Evolutionary conservation across 1,284 basidiomycete genomes (phyloP), one percentile per base, ranked within the genome.

Genomic region (Apiotrichum gamsii): DNA sequence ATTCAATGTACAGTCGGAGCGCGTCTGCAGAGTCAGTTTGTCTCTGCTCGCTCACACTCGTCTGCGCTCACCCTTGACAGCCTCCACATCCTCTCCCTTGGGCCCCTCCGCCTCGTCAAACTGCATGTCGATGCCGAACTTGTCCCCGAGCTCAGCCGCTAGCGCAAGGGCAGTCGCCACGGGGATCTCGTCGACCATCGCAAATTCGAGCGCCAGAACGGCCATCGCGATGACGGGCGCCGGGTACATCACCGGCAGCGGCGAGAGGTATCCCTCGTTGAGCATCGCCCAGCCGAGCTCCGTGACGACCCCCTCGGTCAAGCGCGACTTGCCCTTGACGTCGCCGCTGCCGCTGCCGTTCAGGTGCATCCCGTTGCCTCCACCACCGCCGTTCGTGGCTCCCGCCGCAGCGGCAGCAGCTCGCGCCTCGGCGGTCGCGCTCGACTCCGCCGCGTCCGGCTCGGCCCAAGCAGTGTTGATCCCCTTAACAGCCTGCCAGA

Each of bases 401-500:
- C 32, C 16, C 13, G 39, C 29, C 35, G 28, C 49, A 8, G 39
- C 18, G 36, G 43, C 36, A 11, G 39, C 37, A 9, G 47, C 41
- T 13, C 29, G 24, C 21, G 37, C 35, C 23, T 38, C 43, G 8
- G 28, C 44, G 1, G 18, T 20, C 0, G 41, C 42, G 24, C 38
- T 39, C 23, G 40, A 35, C 36, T 51, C 49, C 21, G 37, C 38
- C 11, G 25, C 25, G 10, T 20, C 34, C 6, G 33, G 29, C 5
- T 25, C 44, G 4, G 20, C 25, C 45, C 51, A 46, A 4, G 56
- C 30, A 34, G 32, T 48, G 42, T 60, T 56, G 16, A 64, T 40
- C 8, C 58, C 59, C 20, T 43, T 61, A 82, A 84, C 18, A 83
- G 74, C 58, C 82, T 82, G 35, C 82, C 80, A 51, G 33, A 91